These are phyloP conservation scores for Acanthamoeba lenticulata DNA, from an alignment of 208 protist genomes.

Conservation along the genomic window DNA sequence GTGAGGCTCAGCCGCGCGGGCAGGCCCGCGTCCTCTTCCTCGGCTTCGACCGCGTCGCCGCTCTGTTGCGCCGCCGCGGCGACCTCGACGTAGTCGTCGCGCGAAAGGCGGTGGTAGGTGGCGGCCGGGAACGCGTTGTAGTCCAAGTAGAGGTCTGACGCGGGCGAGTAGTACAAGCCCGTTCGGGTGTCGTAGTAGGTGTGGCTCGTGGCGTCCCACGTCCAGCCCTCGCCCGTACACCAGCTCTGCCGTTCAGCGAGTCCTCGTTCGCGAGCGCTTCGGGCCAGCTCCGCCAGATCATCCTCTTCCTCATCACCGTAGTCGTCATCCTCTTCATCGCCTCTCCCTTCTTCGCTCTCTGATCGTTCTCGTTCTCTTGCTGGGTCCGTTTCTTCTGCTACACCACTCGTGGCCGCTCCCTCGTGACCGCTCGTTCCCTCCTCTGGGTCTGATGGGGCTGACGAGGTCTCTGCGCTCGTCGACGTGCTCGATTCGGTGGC, in stretches of 20 bases:
- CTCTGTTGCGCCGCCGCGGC: not conserved
- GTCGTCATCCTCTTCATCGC: not conserved
- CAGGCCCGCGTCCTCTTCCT: not conserved
- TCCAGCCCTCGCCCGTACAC: not conserved
- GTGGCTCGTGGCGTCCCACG: conserved; percentile 10
- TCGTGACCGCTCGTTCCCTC: no score
- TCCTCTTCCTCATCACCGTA: not conserved
- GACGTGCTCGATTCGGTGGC: not conserved
- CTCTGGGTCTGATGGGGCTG: not conserved
- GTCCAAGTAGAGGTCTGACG: conserved; percentile 34
- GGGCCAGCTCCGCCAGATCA: not conserved
- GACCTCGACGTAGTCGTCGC: conserved; percentile 28
- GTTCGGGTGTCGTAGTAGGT: conserved; percentile 32
- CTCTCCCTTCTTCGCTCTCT: not conserved
- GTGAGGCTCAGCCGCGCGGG: not conserved
- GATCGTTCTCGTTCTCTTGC: not conserved
- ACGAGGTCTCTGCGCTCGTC: not conserved
- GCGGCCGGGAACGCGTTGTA: conserved; percentile 41
- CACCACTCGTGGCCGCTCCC: no score
- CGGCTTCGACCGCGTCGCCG: not conserved
- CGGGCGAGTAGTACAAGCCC: conserved; percentile 37
- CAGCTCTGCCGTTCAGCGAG: not conserved
- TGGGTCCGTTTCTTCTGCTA: no score
- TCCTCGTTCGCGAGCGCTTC: not conserved
- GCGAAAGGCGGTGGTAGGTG: not conserved